phyloP scores from a whole-genome alignment of 148 eudicot species.

The Bassia scoparia region DNA sequence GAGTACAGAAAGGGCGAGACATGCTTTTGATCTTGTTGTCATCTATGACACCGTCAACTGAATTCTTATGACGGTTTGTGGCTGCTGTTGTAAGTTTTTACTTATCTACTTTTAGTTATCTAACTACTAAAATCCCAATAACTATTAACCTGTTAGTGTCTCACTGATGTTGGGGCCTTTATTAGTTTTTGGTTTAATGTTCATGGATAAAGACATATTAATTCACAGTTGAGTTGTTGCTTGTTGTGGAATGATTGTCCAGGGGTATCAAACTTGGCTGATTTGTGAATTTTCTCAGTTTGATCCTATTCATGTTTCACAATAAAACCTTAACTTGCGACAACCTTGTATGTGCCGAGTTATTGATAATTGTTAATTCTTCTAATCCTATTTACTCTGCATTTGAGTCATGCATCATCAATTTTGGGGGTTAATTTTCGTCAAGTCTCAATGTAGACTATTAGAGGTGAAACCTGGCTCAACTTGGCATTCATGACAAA shows the following conservation, averaged over 20 bases:
- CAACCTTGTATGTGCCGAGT: not conserved
- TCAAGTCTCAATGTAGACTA: too few relatives aligned
- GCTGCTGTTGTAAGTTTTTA: conserved; percentile 65
- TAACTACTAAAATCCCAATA: not conserved
- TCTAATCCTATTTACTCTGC: not conserved
- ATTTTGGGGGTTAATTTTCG: not conserved
- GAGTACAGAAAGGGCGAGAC: conserved; percentile 85
- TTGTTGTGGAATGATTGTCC: too few relatives aligned
- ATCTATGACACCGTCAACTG: conserved; percentile 62
- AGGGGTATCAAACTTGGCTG: not conserved
- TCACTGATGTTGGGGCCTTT: not conserved
- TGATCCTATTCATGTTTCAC: not conserved
- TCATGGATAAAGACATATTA: not conserved
- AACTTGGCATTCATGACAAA: too few relatives aligned
- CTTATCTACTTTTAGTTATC: not conserved
- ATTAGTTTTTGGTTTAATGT: not conserved
- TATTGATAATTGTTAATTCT: not conserved
- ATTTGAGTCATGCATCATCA: not conserved
- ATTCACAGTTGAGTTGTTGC: not conserved
- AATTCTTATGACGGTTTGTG: conserved; percentile 68
- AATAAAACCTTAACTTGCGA: not conserved
- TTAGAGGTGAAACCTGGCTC: too few relatives aligned
- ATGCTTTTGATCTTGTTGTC: conserved; percentile 78
- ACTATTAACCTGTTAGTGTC: not conserved
- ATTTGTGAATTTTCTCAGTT: not conserved